Conservation (phyloP, 139 green algal genomes). For the Asterochloris sp. region DNA sequence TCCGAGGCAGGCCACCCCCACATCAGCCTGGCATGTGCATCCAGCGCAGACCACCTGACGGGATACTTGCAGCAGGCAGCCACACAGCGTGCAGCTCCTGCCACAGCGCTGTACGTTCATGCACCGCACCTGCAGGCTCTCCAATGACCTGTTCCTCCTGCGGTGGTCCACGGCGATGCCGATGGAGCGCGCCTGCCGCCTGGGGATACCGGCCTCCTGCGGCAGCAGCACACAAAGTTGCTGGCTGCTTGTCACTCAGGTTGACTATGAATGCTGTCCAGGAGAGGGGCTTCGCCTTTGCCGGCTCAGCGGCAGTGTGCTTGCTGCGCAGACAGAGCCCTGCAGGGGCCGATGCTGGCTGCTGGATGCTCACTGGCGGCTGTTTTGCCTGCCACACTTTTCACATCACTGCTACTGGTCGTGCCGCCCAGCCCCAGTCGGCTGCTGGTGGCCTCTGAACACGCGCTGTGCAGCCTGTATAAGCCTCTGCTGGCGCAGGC, state of each 20-base stretch:
- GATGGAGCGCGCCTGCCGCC: constrained; percentile 89
- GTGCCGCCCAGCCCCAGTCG: too few species aligned
- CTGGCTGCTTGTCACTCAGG: not conserved
- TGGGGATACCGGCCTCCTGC: constrained; percentile 94
- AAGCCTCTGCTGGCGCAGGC: too few species aligned
- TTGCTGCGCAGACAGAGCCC: too few species aligned
- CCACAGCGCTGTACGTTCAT: not conserved
- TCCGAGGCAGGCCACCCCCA: not conserved
- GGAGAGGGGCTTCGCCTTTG: too few species aligned
- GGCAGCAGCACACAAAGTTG: not conserved
- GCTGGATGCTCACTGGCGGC: too few species aligned
- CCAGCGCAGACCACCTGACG: too few species aligned
- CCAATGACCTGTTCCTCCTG: constrained; percentile 88
- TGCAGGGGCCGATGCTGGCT: too few species aligned
- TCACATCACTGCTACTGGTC: not conserved
- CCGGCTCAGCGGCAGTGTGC: too few species aligned
- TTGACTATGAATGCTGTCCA: not conserved
- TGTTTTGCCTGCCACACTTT: not conserved
- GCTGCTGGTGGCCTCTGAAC: too few species aligned
- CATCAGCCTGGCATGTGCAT: too few species aligned
- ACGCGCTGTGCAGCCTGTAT: too few species aligned
- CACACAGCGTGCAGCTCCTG: not conserved
- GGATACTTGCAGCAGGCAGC: too few species aligned
- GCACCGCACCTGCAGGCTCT: constrained; percentile 79
- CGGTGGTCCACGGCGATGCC: constrained; percentile 97